Evolutionary conservation across 306 rosid species (phyloP).

Genomic region (Vachellia collinsii): DNA sequence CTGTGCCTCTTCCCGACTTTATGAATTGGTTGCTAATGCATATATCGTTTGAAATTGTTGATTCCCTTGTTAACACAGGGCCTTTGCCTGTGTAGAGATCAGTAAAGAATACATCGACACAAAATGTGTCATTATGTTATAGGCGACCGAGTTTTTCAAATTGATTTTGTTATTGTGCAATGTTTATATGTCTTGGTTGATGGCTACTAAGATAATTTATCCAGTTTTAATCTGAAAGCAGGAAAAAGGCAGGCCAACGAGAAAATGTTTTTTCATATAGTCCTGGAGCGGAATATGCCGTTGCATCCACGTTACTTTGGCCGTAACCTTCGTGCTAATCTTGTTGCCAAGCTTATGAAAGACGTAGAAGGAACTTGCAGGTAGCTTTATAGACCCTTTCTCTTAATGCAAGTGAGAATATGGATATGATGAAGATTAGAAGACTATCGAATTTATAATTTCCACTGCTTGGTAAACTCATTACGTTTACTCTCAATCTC

Average conservation of each 20-base stretch:
- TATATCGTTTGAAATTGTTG: too few relatives aligned
- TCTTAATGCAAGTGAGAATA: too few relatives aligned
- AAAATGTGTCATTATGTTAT: neutral
- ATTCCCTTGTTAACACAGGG: too few relatives aligned
- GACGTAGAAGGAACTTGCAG: slow-evolving; percentile 97
- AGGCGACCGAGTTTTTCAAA: neutral
- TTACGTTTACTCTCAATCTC: neutral
- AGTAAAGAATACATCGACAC: neutral
- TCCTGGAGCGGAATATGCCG: slow-evolving; percentile 92
- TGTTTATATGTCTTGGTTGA: neutral
- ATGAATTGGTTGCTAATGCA: too few relatives aligned
- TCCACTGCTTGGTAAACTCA: neutral
- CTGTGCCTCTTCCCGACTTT: too few relatives aligned
- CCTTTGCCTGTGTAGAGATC: too few relatives aligned
- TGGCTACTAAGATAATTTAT: neutral
- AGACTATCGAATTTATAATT: neutral
- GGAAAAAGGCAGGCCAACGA: slow-evolving; percentile 1
- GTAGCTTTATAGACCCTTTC: slow-evolving; percentile 35
- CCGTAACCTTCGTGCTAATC: slow-evolving; percentile 81
- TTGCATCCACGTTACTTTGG: slow-evolving; percentile 95
- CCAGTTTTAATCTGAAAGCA: neutral
- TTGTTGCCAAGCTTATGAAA: slow-evolving; percentile 90
- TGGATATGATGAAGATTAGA: too few relatives aligned
- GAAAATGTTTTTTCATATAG: slow-evolving; percentile 88
- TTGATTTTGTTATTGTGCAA: too few relatives aligned